Conservation (phyloP, 2,329 filamentous ascomycete genomes). For the Calonectria pseudoturangicola region DNA sequence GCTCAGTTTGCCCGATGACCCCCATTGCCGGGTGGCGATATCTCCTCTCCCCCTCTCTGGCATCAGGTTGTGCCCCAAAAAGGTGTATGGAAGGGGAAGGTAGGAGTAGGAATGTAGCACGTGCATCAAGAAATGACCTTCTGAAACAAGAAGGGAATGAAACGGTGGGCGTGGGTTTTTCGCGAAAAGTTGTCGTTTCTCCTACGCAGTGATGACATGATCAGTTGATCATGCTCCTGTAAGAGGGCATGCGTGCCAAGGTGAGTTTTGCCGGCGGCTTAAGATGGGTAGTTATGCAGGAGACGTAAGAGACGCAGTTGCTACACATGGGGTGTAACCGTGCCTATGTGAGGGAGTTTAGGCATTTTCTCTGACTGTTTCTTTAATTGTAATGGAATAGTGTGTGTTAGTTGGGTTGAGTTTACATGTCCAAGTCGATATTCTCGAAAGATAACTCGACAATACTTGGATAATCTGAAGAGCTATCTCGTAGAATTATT, state of each 20-base stretch:
- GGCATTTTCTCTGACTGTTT: neutral
- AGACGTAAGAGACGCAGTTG: neutral
- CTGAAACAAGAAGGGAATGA: conserved; percentile 6
- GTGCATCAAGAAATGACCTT: neutral
- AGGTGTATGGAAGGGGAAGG: conserved; percentile 17
- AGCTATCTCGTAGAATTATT: neutral
- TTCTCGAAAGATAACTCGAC: neutral
- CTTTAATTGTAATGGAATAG: neutral
- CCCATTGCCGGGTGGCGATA: neutral
- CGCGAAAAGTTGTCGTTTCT: neutral
- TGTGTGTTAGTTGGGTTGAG: neutral
- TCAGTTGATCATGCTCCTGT: neutral
- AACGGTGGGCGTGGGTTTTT: neutral
- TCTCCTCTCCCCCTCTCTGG: too few relatives aligned
- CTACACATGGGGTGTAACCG: neutral
- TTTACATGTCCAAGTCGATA: neutral
- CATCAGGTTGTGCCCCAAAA: neutral
- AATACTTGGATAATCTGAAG: too few relatives aligned
- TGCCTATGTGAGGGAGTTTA: too few relatives aligned
- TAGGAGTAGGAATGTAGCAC: conserved; percentile 7
- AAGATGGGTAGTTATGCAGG: neutral
- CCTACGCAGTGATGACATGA: neutral
- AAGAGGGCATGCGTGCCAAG: neutral
- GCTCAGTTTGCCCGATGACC: neutral
- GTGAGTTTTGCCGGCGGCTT: conserved; percentile 1